Evolutionary conservation across 805 yeast species (phyloP).

Genomic region (Phaffomyces opuntiae): DNA sequence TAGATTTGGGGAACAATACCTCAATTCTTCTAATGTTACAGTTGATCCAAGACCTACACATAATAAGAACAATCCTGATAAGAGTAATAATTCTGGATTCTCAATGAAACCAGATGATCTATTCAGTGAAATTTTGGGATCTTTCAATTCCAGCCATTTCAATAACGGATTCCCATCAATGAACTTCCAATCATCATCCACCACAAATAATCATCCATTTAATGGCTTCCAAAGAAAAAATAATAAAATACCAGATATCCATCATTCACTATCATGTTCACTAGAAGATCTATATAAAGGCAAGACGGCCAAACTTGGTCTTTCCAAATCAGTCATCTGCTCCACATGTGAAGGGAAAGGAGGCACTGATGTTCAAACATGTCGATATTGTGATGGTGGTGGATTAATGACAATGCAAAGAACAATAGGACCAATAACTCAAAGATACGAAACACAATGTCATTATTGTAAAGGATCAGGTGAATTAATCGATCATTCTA

Average conservation of each 20-base stretch:
- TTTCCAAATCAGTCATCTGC: slow-evolving; percentile 46
- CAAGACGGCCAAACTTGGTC: slow-evolving; percentile 44
- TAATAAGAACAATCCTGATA: too few relatives aligned
- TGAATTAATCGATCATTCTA: slow-evolving; percentile 23
- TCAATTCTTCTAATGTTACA: slow-evolving; percentile 51
- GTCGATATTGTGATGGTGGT: slow-evolving; percentile 34
- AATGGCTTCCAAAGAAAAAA: background rate
- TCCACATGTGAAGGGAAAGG: slow-evolving; percentile 47
- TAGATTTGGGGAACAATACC: slow-evolving; percentile 84
- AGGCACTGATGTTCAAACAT: slow-evolving; percentile 26
- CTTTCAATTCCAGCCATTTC: slow-evolving; percentile 1
- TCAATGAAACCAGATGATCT: slow-evolving; percentile 21
- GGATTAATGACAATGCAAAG: slow-evolving; percentile 35
- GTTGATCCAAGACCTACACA: slow-evolving; percentile 2
- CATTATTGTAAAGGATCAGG: slow-evolving; percentile 39
- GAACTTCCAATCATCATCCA: too few relatives aligned
- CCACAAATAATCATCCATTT: too few relatives aligned
- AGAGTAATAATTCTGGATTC: background rate
- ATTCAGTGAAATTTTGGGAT: slow-evolving; percentile 27
- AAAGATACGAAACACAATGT: slow-evolving; percentile 38
- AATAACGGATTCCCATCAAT: too few relatives aligned
- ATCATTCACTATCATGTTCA: slow-evolving; percentile 45
- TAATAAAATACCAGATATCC: slow-evolving; percentile 46
- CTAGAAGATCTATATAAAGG: slow-evolving; percentile 55
- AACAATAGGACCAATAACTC: slow-evolving; percentile 39